A percentile compares a stretch with the other conserved stretches of the same genome.
These are phyloP conservation scores for Thozetella sp. DNA, from an alignment of 495 filamentous ascomycete species.

Conservation along the genomic window DNA sequence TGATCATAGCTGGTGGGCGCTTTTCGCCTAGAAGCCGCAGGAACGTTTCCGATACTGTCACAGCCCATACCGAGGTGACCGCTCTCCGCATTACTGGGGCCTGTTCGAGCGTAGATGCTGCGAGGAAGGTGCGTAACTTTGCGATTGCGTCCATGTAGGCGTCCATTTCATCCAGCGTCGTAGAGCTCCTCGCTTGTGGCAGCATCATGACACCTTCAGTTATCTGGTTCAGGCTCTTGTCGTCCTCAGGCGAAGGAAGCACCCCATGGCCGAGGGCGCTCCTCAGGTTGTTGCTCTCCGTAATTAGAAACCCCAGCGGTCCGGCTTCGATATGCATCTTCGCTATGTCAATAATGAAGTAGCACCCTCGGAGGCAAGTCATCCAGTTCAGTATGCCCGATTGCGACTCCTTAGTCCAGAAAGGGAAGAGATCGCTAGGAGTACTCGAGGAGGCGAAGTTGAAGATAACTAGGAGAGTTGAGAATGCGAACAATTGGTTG, in stretches of 20 bases:
- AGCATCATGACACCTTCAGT: neutral
- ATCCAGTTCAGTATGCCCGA: neutral
- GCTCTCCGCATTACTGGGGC: neutral
- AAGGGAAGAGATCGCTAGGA: neutral
- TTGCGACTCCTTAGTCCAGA: neutral
- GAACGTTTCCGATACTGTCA: neutral
- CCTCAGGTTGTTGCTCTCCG: neutral
- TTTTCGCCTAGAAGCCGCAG: neutral
- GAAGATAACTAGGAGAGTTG: neutral
- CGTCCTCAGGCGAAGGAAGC: neutral
- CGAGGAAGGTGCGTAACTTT: neutral
- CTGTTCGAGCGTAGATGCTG: neutral
- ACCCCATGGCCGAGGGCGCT: neutral
- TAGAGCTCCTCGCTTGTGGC: neutral
- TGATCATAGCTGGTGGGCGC: neutral
- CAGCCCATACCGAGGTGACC: neutral
- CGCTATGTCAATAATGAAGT: neutral
- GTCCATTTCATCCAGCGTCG: neutral
- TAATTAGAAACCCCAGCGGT: neutral
- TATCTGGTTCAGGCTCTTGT: neutral
- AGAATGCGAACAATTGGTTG: neutral
- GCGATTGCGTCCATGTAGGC: neutral
- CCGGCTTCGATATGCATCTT: neutral
- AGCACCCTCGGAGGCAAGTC: neutral
- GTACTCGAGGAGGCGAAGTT: neutral